Evolutionary conservation across 2,329 filamentous ascomycete genomes (phyloP), one percentile per base, ranked within the genome.

Genomic region (Aureobasidium sp.): DNA sequence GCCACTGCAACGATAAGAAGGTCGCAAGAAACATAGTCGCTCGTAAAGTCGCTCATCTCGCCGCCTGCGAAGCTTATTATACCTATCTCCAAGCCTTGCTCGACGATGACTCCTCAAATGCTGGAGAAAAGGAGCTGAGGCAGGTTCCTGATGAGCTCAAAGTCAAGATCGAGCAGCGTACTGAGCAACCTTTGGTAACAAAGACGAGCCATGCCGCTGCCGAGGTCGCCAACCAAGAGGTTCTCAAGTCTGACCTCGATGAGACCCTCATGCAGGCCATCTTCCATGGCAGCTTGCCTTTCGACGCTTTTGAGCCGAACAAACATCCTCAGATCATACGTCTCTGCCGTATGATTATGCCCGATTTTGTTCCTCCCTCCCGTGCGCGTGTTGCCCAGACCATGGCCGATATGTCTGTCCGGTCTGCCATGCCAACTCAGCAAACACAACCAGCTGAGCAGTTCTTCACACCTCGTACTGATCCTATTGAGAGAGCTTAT

Each of bases 1-100:
- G 37, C 23, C 57, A 60, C 57, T 60, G 57, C 46, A 60, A 51
- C 9, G 57, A 60, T 12, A 60, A 60, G 36, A 60, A 60, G 46
- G 57, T 60, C 5, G 57, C 57, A 60, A 51, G 37, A 27, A 60
- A 60, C 46, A 60, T 60, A 32, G 57, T 60, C 26, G 44, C 36
- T 8, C 57, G 57, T 23, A 60, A 60, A 27, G 44, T 60, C 6
- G 46, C 44, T 20, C 57, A 60, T n/a, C 57, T 60, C 6, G 57
- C 57, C 17, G 34, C 57, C 20, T 60, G 57, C 23, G 57, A 60
- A 29, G 7, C 57, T 6, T 60, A 60, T 36, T 60, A 41, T 12
- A 32, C 44, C 23, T 60, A 60, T 51, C 57, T 60, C 7, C 57
- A 32, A 26, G 46, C 57, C 17, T n/a, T 60, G 10, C 44, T 60